phyloP scores from a whole-genome alignment of 306 rosid genomes.

The Castanea mollissima region DNA sequence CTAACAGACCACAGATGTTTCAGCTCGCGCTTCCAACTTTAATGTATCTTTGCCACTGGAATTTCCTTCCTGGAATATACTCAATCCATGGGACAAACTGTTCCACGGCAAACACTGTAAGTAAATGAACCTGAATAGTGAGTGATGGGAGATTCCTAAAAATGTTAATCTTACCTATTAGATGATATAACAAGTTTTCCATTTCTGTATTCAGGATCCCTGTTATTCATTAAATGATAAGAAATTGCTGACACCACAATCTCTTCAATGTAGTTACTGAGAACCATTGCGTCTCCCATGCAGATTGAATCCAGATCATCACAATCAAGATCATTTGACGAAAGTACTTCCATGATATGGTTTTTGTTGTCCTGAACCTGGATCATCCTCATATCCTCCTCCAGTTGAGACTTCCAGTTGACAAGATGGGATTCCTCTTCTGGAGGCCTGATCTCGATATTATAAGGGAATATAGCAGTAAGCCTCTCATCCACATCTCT shows the following conservation, averaged over 20 bases:
- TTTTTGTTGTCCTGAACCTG: conserved; percentile 88
- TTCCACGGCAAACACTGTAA: conserved; percentile 28
- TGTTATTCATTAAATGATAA: conserved; percentile 83
- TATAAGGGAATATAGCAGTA: conserved; percentile 68
- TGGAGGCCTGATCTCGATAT: conserved; percentile 77
- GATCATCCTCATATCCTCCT: conserved; percentile 88
- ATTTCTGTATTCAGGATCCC: conserved; percentile 85
- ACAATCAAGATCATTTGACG: conserved; percentile 89
- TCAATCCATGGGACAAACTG: conserved; percentile 88
- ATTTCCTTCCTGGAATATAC: conserved; percentile 71
- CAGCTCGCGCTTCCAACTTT: conserved; percentile 61
- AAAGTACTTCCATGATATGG: conserved; percentile 89
- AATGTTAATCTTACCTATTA: conserved; percentile 50
- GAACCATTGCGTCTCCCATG: conserved; percentile 73
- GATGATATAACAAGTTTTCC: conserved; percentile 79
- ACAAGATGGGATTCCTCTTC: conserved; percentile 77
- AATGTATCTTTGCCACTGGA: conserved; percentile 45
- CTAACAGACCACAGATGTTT: conserved; percentile 59
- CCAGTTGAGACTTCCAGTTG: conserved; percentile 90
- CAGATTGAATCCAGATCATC: conserved; percentile 82
- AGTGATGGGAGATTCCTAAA: neutral
- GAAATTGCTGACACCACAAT: conserved; percentile 93
- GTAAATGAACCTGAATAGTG: neutral
- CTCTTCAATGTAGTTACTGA: conserved; percentile 85
- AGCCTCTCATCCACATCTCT: conserved; percentile 67